phyloP scores from a whole-genome alignment of 805 yeast species.

The Zygotorulaspora danielsina region DNA sequence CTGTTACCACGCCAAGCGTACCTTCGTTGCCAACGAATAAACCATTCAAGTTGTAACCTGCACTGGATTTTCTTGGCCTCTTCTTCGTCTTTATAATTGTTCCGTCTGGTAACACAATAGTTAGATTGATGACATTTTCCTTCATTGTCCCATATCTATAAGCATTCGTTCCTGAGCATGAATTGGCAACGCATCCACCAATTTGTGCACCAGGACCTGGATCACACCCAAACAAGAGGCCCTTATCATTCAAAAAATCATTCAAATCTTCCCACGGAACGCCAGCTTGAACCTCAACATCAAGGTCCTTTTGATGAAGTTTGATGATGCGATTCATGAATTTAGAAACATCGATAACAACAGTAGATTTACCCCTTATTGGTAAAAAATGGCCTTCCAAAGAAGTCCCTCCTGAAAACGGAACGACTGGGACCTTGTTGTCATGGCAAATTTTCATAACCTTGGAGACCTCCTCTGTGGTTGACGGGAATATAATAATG shows the following conservation, averaged over 20 bases:
- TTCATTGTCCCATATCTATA: slow-evolving; percentile 76
- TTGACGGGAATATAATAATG: slow-evolving; percentile 56
- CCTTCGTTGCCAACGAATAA: slow-evolving; percentile 76
- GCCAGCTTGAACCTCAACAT: slow-evolving; percentile 71
- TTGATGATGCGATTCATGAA: slow-evolving; percentile 53
- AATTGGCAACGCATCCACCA: slow-evolving; percentile 74
- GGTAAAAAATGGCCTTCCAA: slow-evolving; percentile 78
- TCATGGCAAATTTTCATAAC: slow-evolving; percentile 60
- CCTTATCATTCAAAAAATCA: slow-evolving; percentile 45
- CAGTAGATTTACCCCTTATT: slow-evolving; percentile 61
- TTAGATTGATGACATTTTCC: slow-evolving; percentile 62
- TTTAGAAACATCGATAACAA: slow-evolving; percentile 54
- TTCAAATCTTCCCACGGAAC: slow-evolving; percentile 73
- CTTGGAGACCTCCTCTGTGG: slow-evolving; percentile 62
- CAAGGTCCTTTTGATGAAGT: slow-evolving; percentile 61
- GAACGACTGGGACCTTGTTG: slow-evolving; percentile 65
- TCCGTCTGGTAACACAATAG: slow-evolving; percentile 79
- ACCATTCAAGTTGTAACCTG: slow-evolving; percentile 77
- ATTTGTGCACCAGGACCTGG: slow-evolving; percentile 78
- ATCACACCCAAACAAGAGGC: slow-evolving; percentile 68
- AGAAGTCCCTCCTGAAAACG: slow-evolving; percentile 74
- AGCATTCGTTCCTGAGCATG: slow-evolving; percentile 79
- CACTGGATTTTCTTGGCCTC: slow-evolving; percentile 72
- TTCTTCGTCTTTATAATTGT: slow-evolving; percentile 67
- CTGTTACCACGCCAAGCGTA: slow-evolving; percentile 73